phyloP scores from a whole-genome alignment of 2,329 filamentous ascomycete genomes.

The Ascochyta koolunga region DNA sequence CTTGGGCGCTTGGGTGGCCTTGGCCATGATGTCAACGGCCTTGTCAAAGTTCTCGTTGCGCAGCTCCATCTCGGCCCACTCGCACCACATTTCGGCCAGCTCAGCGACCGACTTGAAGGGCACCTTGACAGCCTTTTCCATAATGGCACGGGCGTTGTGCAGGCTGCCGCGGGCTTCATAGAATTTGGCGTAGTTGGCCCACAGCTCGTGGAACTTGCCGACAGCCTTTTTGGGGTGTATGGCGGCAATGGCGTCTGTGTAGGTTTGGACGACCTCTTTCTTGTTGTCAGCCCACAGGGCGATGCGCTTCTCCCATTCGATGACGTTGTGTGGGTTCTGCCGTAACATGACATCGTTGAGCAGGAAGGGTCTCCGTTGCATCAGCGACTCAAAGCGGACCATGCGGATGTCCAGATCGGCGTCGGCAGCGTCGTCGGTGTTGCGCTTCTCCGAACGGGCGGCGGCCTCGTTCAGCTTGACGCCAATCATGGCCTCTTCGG shows the following conservation, averaged over 20 bases:
- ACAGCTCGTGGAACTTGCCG: conserved; percentile 91
- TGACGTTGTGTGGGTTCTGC: conserved; percentile 95
- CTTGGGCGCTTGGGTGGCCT: conserved; percentile 95
- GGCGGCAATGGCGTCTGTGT: conserved; percentile 89
- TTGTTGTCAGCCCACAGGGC: conserved; percentile 94
- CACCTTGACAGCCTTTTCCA: conserved; percentile 98
- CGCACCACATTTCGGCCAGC: conserved; percentile 97
- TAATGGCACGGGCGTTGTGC: conserved; percentile 83
- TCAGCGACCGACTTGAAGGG: conserved; percentile 98
- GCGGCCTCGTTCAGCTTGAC: conserved; percentile 89
- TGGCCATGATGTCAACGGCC: conserved; percentile 94
- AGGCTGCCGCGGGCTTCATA: conserved; percentile 90
- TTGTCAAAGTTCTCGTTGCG: conserved; percentile 95
- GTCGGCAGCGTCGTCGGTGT: conserved; percentile 81
- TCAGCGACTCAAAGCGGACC: conserved; percentile 97
- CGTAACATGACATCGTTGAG: conserved; percentile 94
- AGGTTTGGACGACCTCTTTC: conserved; percentile 88
- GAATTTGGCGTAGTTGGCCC: conserved; percentile 96
- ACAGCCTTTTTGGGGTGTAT: conserved; percentile 94
- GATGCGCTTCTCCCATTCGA: conserved; percentile 97
- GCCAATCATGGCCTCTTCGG: conserved; percentile 94
- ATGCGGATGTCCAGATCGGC: conserved; percentile 95
- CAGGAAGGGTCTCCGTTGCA: conserved; percentile 94
- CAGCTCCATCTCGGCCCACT: conserved; percentile 98
- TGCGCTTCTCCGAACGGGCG: conserved; percentile 76